Conservation (phyloP, 176 grass and related monocot species). For the Musa acuminata region DNA sequence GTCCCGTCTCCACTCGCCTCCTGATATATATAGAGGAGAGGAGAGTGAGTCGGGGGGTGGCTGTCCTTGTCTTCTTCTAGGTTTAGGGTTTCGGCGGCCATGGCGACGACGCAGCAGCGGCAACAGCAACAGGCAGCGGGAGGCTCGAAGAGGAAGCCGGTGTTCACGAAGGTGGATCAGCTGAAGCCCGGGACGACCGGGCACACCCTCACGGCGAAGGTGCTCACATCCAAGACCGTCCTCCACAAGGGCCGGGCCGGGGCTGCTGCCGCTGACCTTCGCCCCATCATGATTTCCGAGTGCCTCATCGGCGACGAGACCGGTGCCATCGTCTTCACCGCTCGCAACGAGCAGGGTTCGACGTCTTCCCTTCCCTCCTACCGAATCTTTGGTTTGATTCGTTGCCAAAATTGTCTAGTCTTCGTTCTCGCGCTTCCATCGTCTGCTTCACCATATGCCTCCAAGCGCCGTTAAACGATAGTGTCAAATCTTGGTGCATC, state of each 20-base stretch:
- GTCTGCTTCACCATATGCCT: too few relatives aligned
- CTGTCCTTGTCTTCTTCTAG: neutral
- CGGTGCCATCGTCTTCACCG: slow-evolving; percentile 4
- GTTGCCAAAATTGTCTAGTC: neutral
- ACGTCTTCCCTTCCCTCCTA: neutral
- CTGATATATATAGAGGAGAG: too few relatives aligned
- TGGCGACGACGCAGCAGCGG: slow-evolving; percentile 5
- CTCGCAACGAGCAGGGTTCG: slow-evolving; percentile 10
- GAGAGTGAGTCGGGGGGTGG: too few relatives aligned
- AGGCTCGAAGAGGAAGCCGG: slow-evolving; percentile 5
- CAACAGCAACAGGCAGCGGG: neutral
- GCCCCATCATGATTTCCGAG: neutral
- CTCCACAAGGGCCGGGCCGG: neutral
- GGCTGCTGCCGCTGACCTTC: neutral
- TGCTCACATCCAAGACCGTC: slow-evolving; percentile 2
- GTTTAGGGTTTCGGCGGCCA: neutral
- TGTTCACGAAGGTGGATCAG: slow-evolving; percentile 13
- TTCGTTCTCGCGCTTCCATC: neutral
- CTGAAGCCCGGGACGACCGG: slow-evolving; percentile 9
- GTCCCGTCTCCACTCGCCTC: too few relatives aligned
- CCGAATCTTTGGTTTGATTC: neutral
- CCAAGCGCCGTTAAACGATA: too few relatives aligned
- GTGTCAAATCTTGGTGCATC: too few relatives aligned
- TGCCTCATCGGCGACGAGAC: slow-evolving; percentile 15
- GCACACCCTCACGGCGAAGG: slow-evolving; percentile 2